Evolutionary conservation across 2,329 filamentous ascomycete genomes (phyloP).

Genomic region (Chrysosphaeria jannelii): DNA sequence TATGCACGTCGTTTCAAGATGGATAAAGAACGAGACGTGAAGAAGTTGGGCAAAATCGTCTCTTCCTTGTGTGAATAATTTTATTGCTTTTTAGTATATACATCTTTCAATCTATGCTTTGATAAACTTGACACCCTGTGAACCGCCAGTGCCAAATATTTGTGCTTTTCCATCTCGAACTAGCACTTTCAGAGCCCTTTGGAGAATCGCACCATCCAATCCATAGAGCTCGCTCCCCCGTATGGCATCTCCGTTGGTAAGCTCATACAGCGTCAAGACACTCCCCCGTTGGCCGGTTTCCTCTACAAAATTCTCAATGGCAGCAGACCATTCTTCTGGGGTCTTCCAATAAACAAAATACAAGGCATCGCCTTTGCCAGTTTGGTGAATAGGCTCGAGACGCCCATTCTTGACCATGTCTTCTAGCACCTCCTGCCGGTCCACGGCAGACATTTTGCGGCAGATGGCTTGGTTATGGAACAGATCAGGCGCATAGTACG

Average conservation of each 20-base stretch:
- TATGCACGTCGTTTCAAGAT: no score
- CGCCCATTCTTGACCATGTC: slow-evolving; percentile 27
- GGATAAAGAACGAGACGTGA: no score
- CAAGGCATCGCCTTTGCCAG: not conserved
- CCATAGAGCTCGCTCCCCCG: slow-evolving; percentile 49
- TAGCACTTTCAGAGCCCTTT: slow-evolving; percentile 48
- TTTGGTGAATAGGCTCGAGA: slow-evolving; percentile 29
- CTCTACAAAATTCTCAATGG: slow-evolving; percentile 57
- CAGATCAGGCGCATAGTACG: slow-evolving; percentile 10
- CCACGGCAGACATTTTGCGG: slow-evolving; percentile 17
- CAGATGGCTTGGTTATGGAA: slow-evolving; percentile 26
- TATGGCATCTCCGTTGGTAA: slow-evolving; percentile 63
- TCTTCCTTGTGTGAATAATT: no score
- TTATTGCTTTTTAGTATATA: no score
- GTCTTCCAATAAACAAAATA: slow-evolving; percentile 44
- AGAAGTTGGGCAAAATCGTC: no score
- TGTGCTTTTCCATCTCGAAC: slow-evolving; percentile 82
- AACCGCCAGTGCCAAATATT: slow-evolving; percentile 70
- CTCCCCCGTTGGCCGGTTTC: slow-evolving; percentile 65
- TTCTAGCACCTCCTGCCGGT: slow-evolving; percentile 26
- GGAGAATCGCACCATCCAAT: slow-evolving; percentile 59
- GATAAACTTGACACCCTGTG: slow-evolving; percentile 89
- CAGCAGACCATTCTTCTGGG: slow-evolving; percentile 67
- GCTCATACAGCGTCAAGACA: slow-evolving; percentile 78
- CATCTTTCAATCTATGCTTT: no score